Conservation (phyloP, 2,329 filamentous ascomycete species). For the Stagonosporopsis rhizophila region DNA sequence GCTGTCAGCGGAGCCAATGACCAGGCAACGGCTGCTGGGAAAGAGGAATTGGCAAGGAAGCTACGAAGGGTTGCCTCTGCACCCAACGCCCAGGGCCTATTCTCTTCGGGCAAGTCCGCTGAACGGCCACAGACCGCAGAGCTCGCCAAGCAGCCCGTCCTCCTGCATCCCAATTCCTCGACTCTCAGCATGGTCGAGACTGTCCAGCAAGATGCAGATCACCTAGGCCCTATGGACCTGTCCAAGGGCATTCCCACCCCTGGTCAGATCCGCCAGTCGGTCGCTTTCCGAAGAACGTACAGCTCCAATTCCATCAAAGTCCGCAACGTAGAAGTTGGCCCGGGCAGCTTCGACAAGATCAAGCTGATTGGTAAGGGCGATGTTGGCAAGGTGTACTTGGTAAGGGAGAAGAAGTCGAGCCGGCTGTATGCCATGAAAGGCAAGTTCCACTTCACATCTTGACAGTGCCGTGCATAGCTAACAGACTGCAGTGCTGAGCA, state of each 20-base stretch:
- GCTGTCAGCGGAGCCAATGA: conserved; percentile 69
- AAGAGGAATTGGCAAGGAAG: conserved; percentile 93
- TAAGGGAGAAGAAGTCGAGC: conserved; percentile 96
- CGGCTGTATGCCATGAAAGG: conserved; percentile 98
- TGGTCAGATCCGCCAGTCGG: conserved; percentile 67
- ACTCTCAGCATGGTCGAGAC: conserved; percentile 63
- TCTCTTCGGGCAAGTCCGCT: conserved; percentile 59
- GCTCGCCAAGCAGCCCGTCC: conserved; percentile 80
- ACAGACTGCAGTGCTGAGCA: conserved; percentile 79
- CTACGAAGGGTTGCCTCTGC: conserved; percentile 93
- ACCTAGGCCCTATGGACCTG: conserved; percentile 46
- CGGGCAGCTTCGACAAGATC: conserved; percentile 98
- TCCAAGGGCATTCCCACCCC: conserved; percentile 68
- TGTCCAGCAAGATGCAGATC: conserved; percentile 35
- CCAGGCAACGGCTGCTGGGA: conserved; percentile 76
- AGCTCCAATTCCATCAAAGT: conserved; percentile 99
- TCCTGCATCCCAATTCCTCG: conserved; percentile 61
- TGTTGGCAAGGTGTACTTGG: conserved; percentile 97
- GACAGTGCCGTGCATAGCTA: conserved; percentile 26
- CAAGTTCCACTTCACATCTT: conserved; percentile 54
- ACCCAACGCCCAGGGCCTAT: conserved; percentile 94
- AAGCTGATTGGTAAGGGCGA: conserved; percentile 99
- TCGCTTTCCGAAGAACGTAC: conserved; percentile 91
- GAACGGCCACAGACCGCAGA: conserved; percentile 83
- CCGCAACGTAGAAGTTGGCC: conserved; percentile 93